Base-by-base conservation (phyloP, 371 early-diverging fungal species). In the Mucor piriformis region DNA sequence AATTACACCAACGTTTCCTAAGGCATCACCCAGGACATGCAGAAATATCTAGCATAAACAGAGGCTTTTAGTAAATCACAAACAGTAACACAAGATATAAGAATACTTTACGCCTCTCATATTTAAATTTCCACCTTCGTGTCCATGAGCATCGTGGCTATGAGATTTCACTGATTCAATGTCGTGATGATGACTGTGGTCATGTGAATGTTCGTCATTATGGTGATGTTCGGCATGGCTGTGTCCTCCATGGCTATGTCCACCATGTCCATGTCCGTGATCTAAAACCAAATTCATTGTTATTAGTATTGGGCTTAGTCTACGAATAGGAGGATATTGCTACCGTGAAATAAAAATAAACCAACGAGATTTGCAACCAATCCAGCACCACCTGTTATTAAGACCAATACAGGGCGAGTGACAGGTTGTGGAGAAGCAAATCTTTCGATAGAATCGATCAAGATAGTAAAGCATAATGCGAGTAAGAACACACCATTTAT, bases 1-100 rank as follows among this genome's bases (percentile, higher is more conserved):
- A 55, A 98, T 93, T 10, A 97, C 97, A 7, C 93, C 99, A 20
- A 95, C 73, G 48, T 92, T 92, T 29, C 94, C 95, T n/a, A 97
- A 77, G 10, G 94, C 89, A 76, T 98, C 99, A 34, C 99, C 97
- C 21, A 96, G 66, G 23, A 96, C 93, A 76, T 98, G 98, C 35
- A 97, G 79, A 73, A 95, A 95, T 18, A 97, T 73, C 79, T 79
- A 63, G 23, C 21, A 7, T 49, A 12, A 27, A 57, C 3, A 21
- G 15, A 12, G 24, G 15, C 2, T 0, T 37, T 49, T n/a, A n/a
- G n/a, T n/a, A n/a, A n/a, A 16, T 8, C 8, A 51, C 8, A 15
- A 50, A 47, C 37, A 24, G 11, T 5, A 12, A 46, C 18, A 46
- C 6, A 10, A n/a, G 6, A 23, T 21, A 13, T 13, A n/a, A 5